Evolutionary conservation across 2,329 filamentous ascomycete species (phyloP).

Genomic region (Pezicula neosporulosa): DNA sequence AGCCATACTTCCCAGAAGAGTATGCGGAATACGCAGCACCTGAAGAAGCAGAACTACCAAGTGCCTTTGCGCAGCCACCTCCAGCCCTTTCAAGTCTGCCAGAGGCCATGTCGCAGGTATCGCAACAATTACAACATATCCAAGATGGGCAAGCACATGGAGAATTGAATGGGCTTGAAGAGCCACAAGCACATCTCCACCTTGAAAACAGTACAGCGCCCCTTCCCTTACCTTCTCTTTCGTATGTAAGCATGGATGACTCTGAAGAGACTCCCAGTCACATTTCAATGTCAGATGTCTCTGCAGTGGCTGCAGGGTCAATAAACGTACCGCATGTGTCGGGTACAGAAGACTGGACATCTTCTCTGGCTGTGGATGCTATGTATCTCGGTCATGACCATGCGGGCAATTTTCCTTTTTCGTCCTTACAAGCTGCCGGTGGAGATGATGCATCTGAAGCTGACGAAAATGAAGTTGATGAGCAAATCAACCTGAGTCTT

Average conservation of each 20-base stretch:
- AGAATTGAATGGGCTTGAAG: constrained; percentile 14
- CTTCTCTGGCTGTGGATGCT: constrained; percentile 6
- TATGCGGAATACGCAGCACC: background rate
- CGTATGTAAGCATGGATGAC: background rate
- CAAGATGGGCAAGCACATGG: constrained; percentile 26
- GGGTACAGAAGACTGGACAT: constrained; percentile 3
- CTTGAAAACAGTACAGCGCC: constrained; percentile 24
- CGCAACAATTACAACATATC: constrained; percentile 26
- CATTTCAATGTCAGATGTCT: constrained; percentile 8
- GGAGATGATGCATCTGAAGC: constrained; percentile 18
- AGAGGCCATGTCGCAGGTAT: constrained; percentile 23
- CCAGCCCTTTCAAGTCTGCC: constrained; percentile 13
- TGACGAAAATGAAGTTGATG: constrained; percentile 27
- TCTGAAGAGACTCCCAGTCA: constrained; percentile 1
- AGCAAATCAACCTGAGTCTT: constrained; percentile 43
- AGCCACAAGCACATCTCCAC: constrained; percentile 13
- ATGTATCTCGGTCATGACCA: constrained; percentile 1
- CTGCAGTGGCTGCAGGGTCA: background rate
- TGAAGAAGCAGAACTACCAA: background rate
- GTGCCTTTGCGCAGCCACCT: background rate
- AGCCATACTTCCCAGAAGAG: background rate
- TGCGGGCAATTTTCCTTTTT: constrained; percentile 6
- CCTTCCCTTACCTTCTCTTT: constrained; percentile 16
- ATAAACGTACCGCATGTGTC: constrained; percentile 2
- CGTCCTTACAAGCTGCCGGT: background rate